Evolutionary conservation across 148 eudicot species (phyloP), one percentile per base, ranked within the genome.

Genomic region (Rheum nobile): DNA sequence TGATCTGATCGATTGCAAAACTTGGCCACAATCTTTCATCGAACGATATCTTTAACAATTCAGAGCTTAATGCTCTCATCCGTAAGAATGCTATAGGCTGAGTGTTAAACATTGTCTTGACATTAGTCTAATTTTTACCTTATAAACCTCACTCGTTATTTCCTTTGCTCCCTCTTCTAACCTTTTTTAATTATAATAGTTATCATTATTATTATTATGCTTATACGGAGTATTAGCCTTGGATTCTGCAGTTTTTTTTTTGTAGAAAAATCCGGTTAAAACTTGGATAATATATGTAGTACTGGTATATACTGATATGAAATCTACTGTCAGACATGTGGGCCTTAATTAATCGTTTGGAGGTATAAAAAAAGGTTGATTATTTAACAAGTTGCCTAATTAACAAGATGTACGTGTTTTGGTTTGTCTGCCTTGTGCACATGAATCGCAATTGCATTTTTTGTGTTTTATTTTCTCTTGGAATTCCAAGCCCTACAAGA

Each of bases 281-380:
- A 24, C 12, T 8, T 22, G 3, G 13, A 22, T 22, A 55, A 50
- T 50, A 50, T 16, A 50, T 17, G 24, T 16, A 12, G 57, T n/a
- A 50, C 14, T 2, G n/a, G n/a, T n/a, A n/a, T n/a, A 54, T n/a
- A 54, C 26, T 54, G 31, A 54, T 54, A 24, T 8, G 12, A 31
- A 63, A 63, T 63, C 68, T 63, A 63, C 8, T 29, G 6, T 63
- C n/a, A 63, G 68, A 31, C 68, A 32, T 63, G 31, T 55, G 63
- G 63, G 63, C 8, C 31, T 22, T 22, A 55, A 55, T 22, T 22
- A 55, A 55, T 63, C 31, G 31, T 38, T 63, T 63, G 37, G 68
- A 31, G 68, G 63, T 55, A n/a, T 1, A 41, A 6, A 54, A 54
- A 21, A 54, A 22, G 29, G 11, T 21, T 54, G 22, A 54, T 54